A percentile compares a stretch with the other conserved stretches of the same genome.
These are phyloP conservation scores for Tetracladium setigerum DNA, from an alignment of 495 filamentous ascomycete genomes.

Conservation along the genomic window DNA sequence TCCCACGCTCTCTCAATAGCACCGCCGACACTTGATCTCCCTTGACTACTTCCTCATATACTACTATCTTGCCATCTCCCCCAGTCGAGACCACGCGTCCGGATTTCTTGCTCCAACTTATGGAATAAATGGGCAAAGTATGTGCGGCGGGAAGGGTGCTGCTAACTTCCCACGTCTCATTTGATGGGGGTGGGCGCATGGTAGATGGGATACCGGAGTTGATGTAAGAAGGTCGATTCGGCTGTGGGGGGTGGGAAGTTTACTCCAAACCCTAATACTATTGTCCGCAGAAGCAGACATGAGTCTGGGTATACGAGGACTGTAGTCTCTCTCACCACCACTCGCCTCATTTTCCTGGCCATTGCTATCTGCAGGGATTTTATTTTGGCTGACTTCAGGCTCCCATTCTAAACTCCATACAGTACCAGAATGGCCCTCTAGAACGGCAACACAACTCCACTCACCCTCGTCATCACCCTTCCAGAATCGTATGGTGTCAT, in stretches of 20 bases:
- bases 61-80: conserved; percentile 73
- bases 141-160: conserved; percentile 64
- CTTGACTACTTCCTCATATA: conserved; percentile 52
- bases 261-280: conserved; percentile 69
- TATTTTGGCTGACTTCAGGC: conserved; percentile 28
- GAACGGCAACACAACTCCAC: conserved; percentile 81
- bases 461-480: conserved; percentile 80
- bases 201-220: conserved; percentile 64
- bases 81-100: conserved; percentile 77
- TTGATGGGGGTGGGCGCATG: conserved; percentile 57
- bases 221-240: conserved; percentile 22
- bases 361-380: conserved; percentile 2
- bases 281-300: conserved; percentile 73
- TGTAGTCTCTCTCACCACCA: conserved; percentile 12
- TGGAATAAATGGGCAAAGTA: conserved; percentile 71
- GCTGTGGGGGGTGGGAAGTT: conserved; percentile 24
- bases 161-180: conserved; percentile 77
- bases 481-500: conserved; percentile 85
- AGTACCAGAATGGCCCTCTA: conserved; percentile 69
- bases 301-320: conserved; percentile 44
- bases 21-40: conserved; percentile 24
- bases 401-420: conserved; percentile 91
- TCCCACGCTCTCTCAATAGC: conserved; percentile 56
- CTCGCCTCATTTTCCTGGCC: not conserved
- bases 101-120: conserved; percentile 67